Base-by-base conservation (phyloP, 2,329 filamentous ascomycete genomes). In the Penicillium hordei region DNA sequence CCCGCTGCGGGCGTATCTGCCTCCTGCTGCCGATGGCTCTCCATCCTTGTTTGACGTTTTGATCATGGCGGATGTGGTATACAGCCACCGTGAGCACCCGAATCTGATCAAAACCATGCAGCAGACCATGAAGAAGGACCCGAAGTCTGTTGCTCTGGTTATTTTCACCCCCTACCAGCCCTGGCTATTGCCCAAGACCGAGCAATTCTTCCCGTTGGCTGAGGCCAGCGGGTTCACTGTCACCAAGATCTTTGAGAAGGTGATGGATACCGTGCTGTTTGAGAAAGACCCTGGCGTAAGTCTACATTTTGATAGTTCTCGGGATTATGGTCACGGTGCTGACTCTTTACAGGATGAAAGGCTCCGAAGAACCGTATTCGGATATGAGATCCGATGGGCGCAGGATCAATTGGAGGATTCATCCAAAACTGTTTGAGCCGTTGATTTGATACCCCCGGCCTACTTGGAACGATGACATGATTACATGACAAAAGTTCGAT, bases 131-230 rank as follows among this genome's bases (percentile, higher is more conserved):
- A 83, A 82, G 65, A 80, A 77, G 60, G 74, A 77, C 4, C 67
- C 72, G 4, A 78, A 78, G 2, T 85, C 88, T 48, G 82, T 82
- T 53, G 91, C 92, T 2, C 84, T 93, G 67, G 92, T 97, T 8
- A 95, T 97, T 74, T 97, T 97, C 78, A 96, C 93, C 0, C 93
- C 91, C 21, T 96, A 97, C 76, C 83, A 94, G 61, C 93, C 93
- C 1, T 97, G 93, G 93, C 79, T 97, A 70, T 81, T 89, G 67
- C 83, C 92, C 61, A 89, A 91, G 74, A 94, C 96, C 69, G 80
- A 96, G 72, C 84, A 83, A 4, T 97, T 97, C 78, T 97, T 97
- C 70, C 89, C 92, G 48, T 70, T 92, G 57, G 90, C 88, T 5
- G 80, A 84, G 58, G 83, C 84, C 51, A 82, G 80, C 48, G 92